Conservation (phyloP, 306 rosid genomes). For the Luffa acutangula region DNA sequence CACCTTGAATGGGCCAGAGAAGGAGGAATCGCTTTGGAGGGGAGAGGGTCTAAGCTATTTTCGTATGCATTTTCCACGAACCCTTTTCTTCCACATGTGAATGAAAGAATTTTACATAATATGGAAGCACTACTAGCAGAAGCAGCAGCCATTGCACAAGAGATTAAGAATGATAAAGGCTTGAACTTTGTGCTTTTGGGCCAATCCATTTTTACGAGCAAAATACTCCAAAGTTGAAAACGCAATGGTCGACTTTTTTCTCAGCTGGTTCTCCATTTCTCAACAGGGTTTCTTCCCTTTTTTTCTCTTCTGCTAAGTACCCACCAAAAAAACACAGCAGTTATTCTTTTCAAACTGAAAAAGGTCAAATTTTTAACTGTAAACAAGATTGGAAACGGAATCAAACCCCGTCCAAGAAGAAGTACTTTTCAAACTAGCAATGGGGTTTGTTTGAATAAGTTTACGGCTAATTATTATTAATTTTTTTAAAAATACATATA, state of each 20-base stretch:
- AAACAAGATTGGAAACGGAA: background rate
- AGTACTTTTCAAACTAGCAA: background rate
- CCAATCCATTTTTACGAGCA: background rate
- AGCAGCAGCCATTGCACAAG: background rate
- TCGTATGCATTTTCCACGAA: background rate
- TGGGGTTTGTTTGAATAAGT: background rate
- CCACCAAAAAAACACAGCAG: background rate
- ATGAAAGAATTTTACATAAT: background rate
- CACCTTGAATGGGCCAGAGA: background rate
- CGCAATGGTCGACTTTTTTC: background rate
- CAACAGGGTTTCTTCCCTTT: background rate
- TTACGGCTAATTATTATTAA: background rate
- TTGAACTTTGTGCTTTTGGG: background rate
- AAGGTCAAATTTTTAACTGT: background rate
- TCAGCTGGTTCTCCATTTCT: background rate
- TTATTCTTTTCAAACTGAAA: background rate
- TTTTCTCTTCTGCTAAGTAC: background rate
- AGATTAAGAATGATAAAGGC: background rate
- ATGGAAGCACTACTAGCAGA: background rate
- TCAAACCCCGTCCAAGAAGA: background rate
- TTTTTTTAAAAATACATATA: background rate
- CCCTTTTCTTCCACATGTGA: background rate
- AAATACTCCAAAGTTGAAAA: background rate
- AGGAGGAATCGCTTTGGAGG: background rate
- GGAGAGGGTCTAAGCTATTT: background rate